Evolutionary conservation across 179 eudicot genomes (phyloP).

Genomic region (Pouteria campechiana): DNA sequence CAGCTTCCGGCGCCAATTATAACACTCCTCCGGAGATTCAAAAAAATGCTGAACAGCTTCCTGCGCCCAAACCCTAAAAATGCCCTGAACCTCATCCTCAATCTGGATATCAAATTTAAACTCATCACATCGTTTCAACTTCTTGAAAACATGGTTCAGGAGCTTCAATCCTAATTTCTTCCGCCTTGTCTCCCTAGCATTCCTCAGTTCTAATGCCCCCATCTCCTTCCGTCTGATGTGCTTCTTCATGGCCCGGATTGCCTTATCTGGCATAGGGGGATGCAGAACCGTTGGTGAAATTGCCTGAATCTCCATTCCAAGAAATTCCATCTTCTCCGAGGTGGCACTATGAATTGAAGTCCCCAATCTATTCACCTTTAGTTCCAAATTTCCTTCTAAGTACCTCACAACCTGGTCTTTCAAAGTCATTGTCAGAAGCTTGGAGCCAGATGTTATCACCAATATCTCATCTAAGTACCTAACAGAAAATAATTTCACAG

Average conservation of each 20-base stretch:
- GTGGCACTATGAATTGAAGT: constrained; percentile 73
- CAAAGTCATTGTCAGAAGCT: constrained; percentile 55
- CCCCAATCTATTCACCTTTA: constrained; percentile 49
- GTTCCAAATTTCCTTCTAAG: constrained; percentile 50
- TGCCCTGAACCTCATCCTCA: constrained; percentile 65
- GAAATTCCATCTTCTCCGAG: constrained; percentile 71
- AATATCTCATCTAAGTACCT: constrained; percentile 86
- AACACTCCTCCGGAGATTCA: constrained; percentile 55
- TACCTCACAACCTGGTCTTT: constrained; percentile 41
- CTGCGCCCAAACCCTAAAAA: constrained; percentile 65
- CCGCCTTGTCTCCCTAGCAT: constrained; percentile 74
- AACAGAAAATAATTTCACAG: constrained; percentile 63
- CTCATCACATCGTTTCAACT: constrained; percentile 46
- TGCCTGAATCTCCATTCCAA: constrained; percentile 88
- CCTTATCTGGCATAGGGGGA: constrained; percentile 69
- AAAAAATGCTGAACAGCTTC: constrained; percentile 61
- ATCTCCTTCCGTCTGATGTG: constrained; percentile 83
- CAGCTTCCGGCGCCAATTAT: constrained; percentile 53
- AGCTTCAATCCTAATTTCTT: constrained; percentile 70
- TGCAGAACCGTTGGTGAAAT: constrained; percentile 70
- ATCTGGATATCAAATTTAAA: constrained; percentile 57
- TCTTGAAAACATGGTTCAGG: constrained; percentile 66
- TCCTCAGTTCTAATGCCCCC: constrained; percentile 47
- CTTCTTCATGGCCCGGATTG: constrained; percentile 72
- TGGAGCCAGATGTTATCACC: constrained; percentile 61